Base-by-base conservation (phyloP, 306 rosid species). In the Ammopiptanthus mongolicus region DNA sequence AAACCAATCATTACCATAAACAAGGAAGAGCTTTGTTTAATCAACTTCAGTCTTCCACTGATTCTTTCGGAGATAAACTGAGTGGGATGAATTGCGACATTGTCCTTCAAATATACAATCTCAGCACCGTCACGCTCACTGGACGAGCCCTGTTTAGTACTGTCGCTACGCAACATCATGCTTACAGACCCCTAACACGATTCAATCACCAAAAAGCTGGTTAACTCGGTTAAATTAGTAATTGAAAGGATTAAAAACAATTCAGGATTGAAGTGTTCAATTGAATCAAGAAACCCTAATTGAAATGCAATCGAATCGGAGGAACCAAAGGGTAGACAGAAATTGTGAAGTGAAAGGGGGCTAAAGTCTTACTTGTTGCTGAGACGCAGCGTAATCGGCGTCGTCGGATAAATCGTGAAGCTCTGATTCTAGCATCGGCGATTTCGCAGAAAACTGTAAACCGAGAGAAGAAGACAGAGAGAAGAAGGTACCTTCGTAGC, bases 71-170 rank as follows among this genome's bases (percentile, higher is more conserved):
- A 83, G 10, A 90, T 87, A 71, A 84, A 85, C 87, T 92, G 93
- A 50, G 97, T 88, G 28, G 99, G 98, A 71, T 92, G 99, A 86
- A 96, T 96, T n/a, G 98, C 82, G 21, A 96, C 99, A 69, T 96
- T 96, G 21, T 92, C 99, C 80, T 96, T 96, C 72, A 13, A 18
- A 82, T 73, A 96, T 46, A 96, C 86, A 71, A 89, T 73, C 76
- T 92, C 93, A 17, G 92, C 92, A 42, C 86, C 96, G 0, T 89
- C 97, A 7, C 75, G 77, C 37, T 91, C 97, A 83, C 87, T 85
- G 4, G 90, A 78, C 33, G 96, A 84, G 84, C 91, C 89, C 71
- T 79, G 91, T 34, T 80, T 90, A 6, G 88, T 52, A 73, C 96
- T 87, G 19, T 90, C 89, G 86, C 82, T 82, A 41, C 75, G 82